Percentiles rank a stretch among this genome's conserved stretches.
Conservation (phyloP, 805 yeast species). For the Ogataea dorogensis region DNA sequence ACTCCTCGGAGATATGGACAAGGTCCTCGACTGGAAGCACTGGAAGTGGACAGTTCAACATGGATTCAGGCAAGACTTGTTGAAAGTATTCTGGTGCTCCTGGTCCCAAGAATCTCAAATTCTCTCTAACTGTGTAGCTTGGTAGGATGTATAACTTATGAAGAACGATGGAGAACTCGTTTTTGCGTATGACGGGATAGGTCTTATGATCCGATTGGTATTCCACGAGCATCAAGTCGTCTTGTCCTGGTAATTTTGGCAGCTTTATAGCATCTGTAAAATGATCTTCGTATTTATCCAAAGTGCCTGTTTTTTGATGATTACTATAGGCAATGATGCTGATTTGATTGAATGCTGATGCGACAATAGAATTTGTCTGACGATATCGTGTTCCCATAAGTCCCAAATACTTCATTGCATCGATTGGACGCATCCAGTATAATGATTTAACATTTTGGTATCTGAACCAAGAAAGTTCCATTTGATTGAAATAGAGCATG, state of each 20-base stretch:
- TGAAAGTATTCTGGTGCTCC: slow-evolving; percentile 65
- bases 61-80: slow-evolving; percentile 33
- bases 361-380: slow-evolving; percentile 60
- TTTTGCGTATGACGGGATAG: slow-evolving; percentile 38
- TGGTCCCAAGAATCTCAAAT: slow-evolving; percentile 65
- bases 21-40: slow-evolving; percentile 59
- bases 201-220: slow-evolving; percentile 31
- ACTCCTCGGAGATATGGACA: slow-evolving; percentile 46
- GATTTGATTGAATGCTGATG: slow-evolving; percentile 62
- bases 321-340: slow-evolving; percentile 50
- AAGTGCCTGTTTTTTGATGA: slow-evolving; percentile 11
- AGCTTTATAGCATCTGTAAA: slow-evolving; percentile 24
- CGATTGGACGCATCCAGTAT: slow-evolving; percentile 58
- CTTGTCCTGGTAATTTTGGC: slow-evolving; percentile 20
- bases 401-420: slow-evolving; percentile 63
- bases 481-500: slow-evolving; percentile 31
- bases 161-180: slow-evolving; percentile 65
- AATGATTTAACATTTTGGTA: slow-evolving; percentile 63
- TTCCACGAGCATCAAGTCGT: slow-evolving; percentile 32
- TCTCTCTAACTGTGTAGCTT: slow-evolving; percentile 40
- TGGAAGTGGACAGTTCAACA: slow-evolving; percentile 45
- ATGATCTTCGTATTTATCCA: slow-evolving; percentile 9
- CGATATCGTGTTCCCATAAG: slow-evolving; percentile 51
- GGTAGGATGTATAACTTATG: slow-evolving; percentile 53
- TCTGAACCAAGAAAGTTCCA: slow-evolving; percentile 36